Base-by-base conservation (phyloP, 306 rosid species). In the Cicer chorassanicum region DNA sequence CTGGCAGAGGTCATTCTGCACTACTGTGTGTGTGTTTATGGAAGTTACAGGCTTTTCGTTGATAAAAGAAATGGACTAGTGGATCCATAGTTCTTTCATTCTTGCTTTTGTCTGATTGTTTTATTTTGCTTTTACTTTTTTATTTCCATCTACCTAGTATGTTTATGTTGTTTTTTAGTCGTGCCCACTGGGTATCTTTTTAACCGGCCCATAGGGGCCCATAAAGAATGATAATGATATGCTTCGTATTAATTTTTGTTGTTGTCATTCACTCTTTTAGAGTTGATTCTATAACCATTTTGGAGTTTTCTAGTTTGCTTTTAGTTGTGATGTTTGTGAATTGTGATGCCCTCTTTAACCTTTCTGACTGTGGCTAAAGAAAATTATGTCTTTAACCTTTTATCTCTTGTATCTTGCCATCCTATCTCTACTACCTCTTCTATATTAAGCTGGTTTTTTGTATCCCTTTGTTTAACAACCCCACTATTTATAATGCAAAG, bases 1-100 rank as follows among this genome's bases (percentile, higher is more conserved):
- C 68, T 70, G 69, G 24, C 67, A 41, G 76, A 42, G 19, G n/a
- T 66, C 76, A 71, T 75, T 69, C 49, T 56, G 49, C 36, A 29
- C 42, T 48, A 55, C 62, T 70, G 38, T 18, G 34, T 54, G 16
- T 16, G 34, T 53, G 16, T 16, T 29, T 18, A 50, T n/a, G 50
- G 46, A 70, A 49, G 51, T 80, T 36, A 12, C 12, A 46, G 45
- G 63, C 18, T 55, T 75, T 63, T 69, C 6, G 7, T 62, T 55
- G 54, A 63, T 65, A 19, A 19, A 40, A 43, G 57, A 73, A 29
- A n/a, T 36, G 55, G 59, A 83, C 16, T 40, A 50, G 66, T 21
- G 45, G 66, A 57, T 18, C 38, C 55, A 9, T n/a, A 54, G 78
- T 40, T 60, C 38, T 51, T 29, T 51, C 38, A 6, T 71, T 59